Conservation (phyloP, 1,284 basidiomycete genomes). For the Papiliotrema nemorosa region DNA sequence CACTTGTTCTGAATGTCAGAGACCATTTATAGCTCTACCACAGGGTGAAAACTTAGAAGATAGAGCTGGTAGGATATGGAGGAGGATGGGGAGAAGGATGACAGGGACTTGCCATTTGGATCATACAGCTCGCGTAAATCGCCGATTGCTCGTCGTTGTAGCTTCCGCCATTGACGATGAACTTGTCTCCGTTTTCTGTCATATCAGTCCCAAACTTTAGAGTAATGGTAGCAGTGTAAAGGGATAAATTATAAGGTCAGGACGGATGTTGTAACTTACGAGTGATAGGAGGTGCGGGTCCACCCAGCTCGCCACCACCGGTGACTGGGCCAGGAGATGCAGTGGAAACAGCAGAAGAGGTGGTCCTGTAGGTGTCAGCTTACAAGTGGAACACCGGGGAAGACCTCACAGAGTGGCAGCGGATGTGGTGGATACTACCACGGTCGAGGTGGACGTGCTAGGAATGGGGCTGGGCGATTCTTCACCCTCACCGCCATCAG, state of each 20-base stretch:
- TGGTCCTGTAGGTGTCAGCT: too few relatives aligned
- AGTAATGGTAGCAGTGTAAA: neutral
- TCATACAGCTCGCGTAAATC: neutral
- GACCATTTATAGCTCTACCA: neutral
- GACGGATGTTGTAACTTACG: neutral
- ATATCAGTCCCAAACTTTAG: neutral
- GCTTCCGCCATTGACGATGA: conserved; percentile 4
- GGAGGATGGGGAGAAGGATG: too few relatives aligned
- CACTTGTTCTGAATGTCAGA: conserved; percentile 9
- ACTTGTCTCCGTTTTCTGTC: neutral
- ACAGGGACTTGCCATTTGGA: neutral
- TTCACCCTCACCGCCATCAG: neutral
- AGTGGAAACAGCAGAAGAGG: neutral
- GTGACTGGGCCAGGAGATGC: neutral
- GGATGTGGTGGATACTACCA: neutral
- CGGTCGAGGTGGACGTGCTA: neutral
- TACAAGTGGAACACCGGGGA: too few relatives aligned
- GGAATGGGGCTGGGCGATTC: neutral
- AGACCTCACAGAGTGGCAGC: neutral
- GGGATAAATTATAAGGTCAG: neutral
- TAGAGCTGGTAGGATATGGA: too few relatives aligned
- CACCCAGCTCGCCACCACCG: too few relatives aligned
- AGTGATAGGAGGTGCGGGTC: neutral
- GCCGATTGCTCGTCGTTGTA: neutral
- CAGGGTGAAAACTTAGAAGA: neutral